These are phyloP conservation scores for Earliella scabrosa DNA, from an alignment of 1,284 basidiomycete genomes.

Conservation along the genomic window DNA sequence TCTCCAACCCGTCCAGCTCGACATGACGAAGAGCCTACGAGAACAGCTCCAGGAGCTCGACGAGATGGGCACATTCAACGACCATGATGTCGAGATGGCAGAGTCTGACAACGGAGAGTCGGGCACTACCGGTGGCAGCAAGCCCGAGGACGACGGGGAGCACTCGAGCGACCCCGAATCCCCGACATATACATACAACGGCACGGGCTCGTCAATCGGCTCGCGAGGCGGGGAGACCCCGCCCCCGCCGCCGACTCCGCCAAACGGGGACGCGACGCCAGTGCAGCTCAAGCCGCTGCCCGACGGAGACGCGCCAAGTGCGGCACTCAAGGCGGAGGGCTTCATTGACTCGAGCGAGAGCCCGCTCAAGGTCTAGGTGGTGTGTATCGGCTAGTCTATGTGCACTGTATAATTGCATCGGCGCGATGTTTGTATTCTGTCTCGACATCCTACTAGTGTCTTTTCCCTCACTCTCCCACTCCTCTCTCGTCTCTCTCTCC, in stretches of 20 bases:
- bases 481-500: neutral
- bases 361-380: constrained; percentile 54
- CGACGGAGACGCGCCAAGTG: constrained; percentile 60
- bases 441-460: constrained; percentile 5
- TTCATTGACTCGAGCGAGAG: constrained; percentile 74
- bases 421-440: constrained; percentile 7
- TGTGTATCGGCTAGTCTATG: constrained; percentile 19
- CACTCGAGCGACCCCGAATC: constrained; percentile 27
- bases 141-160: constrained; percentile 15
- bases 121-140: constrained; percentile 15
- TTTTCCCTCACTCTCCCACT: neutral
- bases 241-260: constrained; percentile 45
- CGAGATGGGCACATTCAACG: constrained; percentile 36
- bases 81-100: constrained; percentile 32
- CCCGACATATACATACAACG: constrained; percentile 21
- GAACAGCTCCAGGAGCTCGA: constrained; percentile 67
- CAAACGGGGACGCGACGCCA: constrained; percentile 50
- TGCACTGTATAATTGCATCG: constrained; percentile 24
- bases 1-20: constrained; percentile 38
- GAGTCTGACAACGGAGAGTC: constrained; percentile 24
- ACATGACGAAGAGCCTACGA: constrained; percentile 59
- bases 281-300: constrained; percentile 53
- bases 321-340: constrained; percentile 69
- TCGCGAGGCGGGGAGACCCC: constrained; percentile 48
- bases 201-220: constrained; percentile 6